Percentiles rank a stretch among this genome's conserved stretches.
These are phyloP conservation scores for Vitis hybrid DNA, from an alignment of 177 flowering plant species.

Conservation along the genomic window DNA sequence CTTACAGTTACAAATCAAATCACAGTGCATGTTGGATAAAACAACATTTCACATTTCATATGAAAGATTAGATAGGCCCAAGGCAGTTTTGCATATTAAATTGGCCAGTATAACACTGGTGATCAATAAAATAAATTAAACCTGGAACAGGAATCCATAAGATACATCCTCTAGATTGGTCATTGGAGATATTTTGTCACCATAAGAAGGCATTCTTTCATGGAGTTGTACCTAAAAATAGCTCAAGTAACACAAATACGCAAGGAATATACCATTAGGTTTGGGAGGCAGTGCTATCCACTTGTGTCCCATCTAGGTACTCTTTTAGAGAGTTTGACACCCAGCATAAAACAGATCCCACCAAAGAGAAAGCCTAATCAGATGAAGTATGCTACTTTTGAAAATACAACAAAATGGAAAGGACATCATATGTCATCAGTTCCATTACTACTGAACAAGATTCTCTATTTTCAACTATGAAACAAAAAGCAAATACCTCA, in stretches of 20 bases:
- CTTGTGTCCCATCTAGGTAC: not conserved
- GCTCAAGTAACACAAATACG: no score
- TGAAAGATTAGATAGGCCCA: not conserved
- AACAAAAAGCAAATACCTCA: conserved; percentile 40
- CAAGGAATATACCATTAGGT: no score
- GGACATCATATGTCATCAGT: no score
- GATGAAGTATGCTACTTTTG: not conserved
- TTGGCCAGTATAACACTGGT: not conserved
- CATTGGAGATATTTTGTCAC: no score
- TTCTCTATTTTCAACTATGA: not conserved
- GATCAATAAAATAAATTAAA: not conserved
- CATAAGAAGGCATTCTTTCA: no score
- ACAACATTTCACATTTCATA: not conserved
- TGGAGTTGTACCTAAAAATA: no score
- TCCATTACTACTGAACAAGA: not conserved
- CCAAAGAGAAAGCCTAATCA: not conserved
- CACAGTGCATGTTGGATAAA: not conserved
- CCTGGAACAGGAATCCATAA: not conserved
- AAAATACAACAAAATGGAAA: no score
- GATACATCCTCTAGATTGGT: no score
- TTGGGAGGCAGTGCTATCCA: not conserved
- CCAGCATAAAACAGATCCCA: not conserved
- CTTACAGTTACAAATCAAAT: not conserved
- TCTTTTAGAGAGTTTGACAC: not conserved
- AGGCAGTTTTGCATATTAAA: not conserved